Evolutionary conservation across 116 monocot genomes (phyloP).

Genomic region (Zostera marina): DNA sequence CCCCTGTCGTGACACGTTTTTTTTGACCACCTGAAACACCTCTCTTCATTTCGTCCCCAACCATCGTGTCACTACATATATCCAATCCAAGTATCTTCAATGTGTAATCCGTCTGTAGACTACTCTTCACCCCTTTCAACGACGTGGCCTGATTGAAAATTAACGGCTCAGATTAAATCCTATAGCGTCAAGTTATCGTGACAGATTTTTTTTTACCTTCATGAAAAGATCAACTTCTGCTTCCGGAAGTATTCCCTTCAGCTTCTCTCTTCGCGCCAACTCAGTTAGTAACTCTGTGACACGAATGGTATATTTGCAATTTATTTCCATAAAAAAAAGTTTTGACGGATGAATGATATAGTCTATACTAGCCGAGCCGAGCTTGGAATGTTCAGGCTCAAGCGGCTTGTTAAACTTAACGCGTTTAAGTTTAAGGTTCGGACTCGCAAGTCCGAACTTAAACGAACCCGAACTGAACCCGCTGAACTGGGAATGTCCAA

Average conservation of each 20-base stretch:
- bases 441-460: no score
- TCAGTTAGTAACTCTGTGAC: constrained; percentile 66
- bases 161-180: background rate
- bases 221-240: constrained; percentile 80
- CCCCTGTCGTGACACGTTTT: constrained; percentile 60
- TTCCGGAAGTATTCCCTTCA: constrained; percentile 47
- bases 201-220: no score
- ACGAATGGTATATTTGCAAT: no score
- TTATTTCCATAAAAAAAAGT: no score
- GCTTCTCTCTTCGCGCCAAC: constrained; percentile 62
- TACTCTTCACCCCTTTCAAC: constrained; percentile 37
- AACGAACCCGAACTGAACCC: no score
- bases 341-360: no score
- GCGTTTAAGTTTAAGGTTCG: no score
- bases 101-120: constrained; percentile 23
- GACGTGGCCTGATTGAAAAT: constrained; percentile 48
- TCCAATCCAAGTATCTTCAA: constrained; percentile 52
- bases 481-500: no score
- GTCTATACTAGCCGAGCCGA: no score
- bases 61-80: constrained; percentile 42
- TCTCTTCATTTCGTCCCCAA: constrained; percentile 51
- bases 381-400: no score
- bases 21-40: constrained; percentile 61
- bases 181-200: no score
- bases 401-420: no score